Percentiles rank a stretch among this genome's conserved stretches.
Conservation (phyloP, 2,329 filamentous ascomycete species). For the Colletotrichum agaves region DNA sequence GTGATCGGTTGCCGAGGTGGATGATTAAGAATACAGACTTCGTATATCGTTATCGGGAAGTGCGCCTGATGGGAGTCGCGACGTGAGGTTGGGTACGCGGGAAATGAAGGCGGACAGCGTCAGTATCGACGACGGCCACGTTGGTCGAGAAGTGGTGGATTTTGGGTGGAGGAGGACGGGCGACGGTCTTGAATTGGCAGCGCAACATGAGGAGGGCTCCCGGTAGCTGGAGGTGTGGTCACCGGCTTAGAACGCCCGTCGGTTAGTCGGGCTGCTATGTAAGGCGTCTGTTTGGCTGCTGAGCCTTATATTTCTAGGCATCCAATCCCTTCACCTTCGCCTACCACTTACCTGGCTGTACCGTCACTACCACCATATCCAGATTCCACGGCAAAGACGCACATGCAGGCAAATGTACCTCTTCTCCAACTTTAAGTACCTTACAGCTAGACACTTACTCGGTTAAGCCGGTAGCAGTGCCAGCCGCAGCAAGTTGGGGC, state of each 20-base stretch:
- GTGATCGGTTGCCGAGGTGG: not conserved
- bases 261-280: constrained; percentile 16
- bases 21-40: constrained; percentile 29
- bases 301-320: not conserved
- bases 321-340: not conserved
- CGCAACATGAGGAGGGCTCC: not conserved
- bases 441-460: constrained; percentile 14
- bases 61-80: constrained; percentile 13
- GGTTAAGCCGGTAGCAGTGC: constrained; percentile 21
- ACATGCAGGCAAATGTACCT: not conserved
- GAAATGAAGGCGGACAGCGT: constrained; percentile 35
- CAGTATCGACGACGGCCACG: constrained; percentile 33
- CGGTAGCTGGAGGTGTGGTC: not conserved
- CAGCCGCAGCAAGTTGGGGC: not conserved
- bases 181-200: constrained; percentile 34
- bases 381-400: not conserved
- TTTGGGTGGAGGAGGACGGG: constrained; percentile 27
- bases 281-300: not conserved
- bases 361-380: not conserved
- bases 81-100: constrained; percentile 23
- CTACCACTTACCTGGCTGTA: not conserved
- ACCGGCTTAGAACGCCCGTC: not conserved
- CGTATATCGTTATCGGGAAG: constrained; percentile 28
- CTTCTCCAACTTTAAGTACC: not conserved
- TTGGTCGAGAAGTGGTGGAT: constrained; percentile 30